A percentile compares a stretch with the other conserved stretches of the same genome.
These are phyloP conservation scores for Podaxis sp. DNA, from an alignment of 768 basidiomycete species.

Conservation along the genomic window DNA sequence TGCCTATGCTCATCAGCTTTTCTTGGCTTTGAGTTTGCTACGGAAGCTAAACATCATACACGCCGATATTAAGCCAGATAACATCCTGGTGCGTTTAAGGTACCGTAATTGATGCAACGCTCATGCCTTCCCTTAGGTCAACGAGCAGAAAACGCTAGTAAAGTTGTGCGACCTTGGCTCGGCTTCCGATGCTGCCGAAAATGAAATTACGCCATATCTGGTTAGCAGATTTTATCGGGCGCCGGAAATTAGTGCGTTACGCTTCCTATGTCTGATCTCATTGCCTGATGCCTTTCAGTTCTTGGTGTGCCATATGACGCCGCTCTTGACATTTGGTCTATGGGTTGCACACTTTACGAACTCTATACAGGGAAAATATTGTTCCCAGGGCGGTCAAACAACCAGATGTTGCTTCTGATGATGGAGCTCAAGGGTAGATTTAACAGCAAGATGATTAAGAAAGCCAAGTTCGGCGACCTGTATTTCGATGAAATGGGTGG, in stretches of 20 bases:
- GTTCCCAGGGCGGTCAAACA: conserved; percentile 95
- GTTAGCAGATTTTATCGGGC: conserved; percentile 98
- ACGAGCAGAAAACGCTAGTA: conserved; percentile 88
- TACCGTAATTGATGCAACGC: neutral
- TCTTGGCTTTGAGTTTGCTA: conserved; percentile 81
- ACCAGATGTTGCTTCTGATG: conserved; percentile 96
- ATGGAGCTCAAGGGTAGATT: conserved; percentile 97
- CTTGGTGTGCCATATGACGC: conserved; percentile 95
- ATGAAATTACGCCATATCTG: conserved; percentile 97
- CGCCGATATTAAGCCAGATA: conserved; percentile 98
- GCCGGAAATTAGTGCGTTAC: conserved; percentile 87
- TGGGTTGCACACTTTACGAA: conserved; percentile 96
- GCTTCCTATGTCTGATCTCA: conserved; percentile 7
- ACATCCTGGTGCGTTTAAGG: conserved; percentile 75
- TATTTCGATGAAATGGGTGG: conserved; percentile 94
- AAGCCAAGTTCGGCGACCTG: conserved; percentile 85
- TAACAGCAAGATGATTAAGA: conserved; percentile 92
- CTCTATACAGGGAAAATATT: conserved; percentile 96
- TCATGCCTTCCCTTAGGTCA: conserved; percentile 57
- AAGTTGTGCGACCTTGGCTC: conserved; percentile 98
- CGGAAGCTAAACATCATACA: conserved; percentile 94
- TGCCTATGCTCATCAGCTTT: conserved; percentile 97
- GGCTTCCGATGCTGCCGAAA: conserved; percentile 91
- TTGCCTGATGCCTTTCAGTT: conserved; percentile 47
- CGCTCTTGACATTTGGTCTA: conserved; percentile 93